Percentiles rank a stretch among this genome's conserved stretches.
These are phyloP conservation scores for Talaromyces funiculosus DNA, from an alignment of 2,329 filamentous ascomycete genomes.

Conservation along the genomic window DNA sequence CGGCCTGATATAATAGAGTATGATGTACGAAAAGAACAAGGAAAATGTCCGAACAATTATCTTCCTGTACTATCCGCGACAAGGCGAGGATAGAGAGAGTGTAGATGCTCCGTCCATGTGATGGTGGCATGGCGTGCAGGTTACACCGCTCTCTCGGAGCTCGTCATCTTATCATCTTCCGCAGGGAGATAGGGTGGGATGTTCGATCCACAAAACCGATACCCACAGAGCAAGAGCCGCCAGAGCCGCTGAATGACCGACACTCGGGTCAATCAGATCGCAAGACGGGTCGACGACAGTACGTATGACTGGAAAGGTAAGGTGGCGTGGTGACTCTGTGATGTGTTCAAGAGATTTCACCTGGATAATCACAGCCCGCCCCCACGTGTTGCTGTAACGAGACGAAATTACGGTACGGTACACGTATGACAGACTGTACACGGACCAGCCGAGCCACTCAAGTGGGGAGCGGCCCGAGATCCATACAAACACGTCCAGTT, in stretches of 20 bases:
- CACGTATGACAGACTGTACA: not conserved
- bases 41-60: not conserved
- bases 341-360: not conserved
- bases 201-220: not conserved
- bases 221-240: not conserved
- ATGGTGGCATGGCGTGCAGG: not conserved
- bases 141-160: not conserved
- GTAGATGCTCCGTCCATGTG: not conserved
- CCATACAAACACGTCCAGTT: not conserved
- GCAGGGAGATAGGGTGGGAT: not conserved
- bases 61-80: not conserved
- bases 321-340: not conserved
- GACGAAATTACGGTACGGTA: not conserved
- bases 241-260: not conserved
- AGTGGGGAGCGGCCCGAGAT: slow-evolving; percentile 7
- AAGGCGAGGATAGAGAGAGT: not conserved
- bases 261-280: not conserved
- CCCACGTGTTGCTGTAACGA: not conserved
- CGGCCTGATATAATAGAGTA: not conserved
- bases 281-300: no score
- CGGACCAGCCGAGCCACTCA: not conserved
- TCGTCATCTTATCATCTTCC: not conserved
- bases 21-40: not conserved
- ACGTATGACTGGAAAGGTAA: not conserved
- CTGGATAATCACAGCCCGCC: not conserved